Conservation (phyloP, 1,284 basidiomycete species). For the Ganoderma lucidum region DNA sequence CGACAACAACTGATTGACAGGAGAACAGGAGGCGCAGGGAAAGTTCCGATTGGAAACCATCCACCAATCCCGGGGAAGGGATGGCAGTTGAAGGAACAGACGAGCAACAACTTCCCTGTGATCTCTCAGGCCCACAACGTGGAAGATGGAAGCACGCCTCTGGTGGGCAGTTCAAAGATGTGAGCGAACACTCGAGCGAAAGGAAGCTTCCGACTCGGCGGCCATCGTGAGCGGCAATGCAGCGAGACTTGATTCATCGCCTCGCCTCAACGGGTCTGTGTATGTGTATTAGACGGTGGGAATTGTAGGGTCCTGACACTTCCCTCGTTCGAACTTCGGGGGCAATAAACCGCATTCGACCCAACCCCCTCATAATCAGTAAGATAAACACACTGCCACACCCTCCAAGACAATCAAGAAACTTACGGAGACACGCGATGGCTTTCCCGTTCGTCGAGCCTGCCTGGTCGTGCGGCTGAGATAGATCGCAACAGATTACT, state of each 20-base stretch:
- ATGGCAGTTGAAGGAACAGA: not conserved
- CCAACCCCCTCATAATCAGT: not conserved
- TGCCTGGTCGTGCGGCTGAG: no score
- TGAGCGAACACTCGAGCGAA: not conserved
- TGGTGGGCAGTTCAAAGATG: not conserved
- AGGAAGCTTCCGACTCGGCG: not conserved
- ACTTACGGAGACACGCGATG: not conserved
- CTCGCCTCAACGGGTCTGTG: not conserved
- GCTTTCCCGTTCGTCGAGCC: no score
- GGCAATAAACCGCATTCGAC: not conserved
- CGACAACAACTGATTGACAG: not conserved
- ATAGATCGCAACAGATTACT: no score
- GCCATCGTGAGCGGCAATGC: not conserved
- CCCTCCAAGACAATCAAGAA: not conserved
- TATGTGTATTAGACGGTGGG: not conserved
- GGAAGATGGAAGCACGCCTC: not conserved
- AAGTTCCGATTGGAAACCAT: not conserved
- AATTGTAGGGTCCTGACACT: not conserved
- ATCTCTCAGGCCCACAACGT: not conserved
- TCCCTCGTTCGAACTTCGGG: not conserved
- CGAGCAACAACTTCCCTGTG: not conserved
- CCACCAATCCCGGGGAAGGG: not conserved
- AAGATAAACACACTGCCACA: not conserved
- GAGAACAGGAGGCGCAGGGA: not conserved
- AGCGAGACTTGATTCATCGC: not conserved